phyloP scores from a whole-genome alignment of 768 basidiomycete genomes.

The Lanmaoa pseudosensibilis region DNA sequence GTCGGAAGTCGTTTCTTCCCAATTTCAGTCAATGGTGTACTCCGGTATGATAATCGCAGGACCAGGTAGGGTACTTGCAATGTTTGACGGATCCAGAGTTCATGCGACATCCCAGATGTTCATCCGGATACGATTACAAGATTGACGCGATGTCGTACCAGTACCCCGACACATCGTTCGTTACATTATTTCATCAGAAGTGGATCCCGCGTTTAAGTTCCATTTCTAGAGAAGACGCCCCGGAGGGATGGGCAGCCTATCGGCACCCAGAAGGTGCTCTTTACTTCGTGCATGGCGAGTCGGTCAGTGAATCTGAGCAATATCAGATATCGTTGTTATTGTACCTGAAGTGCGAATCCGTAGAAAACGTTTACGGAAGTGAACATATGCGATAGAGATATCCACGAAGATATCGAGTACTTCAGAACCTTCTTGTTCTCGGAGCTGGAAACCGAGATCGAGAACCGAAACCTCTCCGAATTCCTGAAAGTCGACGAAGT shows the following conservation, averaged over 20 bases:
- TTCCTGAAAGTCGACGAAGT: conserved; percentile 32
- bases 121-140: not conserved
- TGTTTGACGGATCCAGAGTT: not conserved
- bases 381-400: conserved; percentile 42
- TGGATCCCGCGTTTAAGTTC: not conserved
- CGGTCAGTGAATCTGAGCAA: conserved; percentile 37
- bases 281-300: conserved; percentile 52
- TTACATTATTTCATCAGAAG: not conserved
- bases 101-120: conserved; percentile 5
- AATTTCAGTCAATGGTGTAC: conserved; percentile 10
- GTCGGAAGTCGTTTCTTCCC: conserved; percentile 10
- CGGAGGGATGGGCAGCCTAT: conserved; percentile 44
- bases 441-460: conserved; percentile 20
- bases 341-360: conserved; percentile 17
- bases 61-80: conserved; percentile 8
- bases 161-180: conserved; percentile 23
- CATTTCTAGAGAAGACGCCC: conserved; percentile 12
- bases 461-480: conserved; percentile 12
- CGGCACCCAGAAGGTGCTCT: conserved; percentile 62
- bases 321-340: not conserved
- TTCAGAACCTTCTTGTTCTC: conserved; percentile 28
- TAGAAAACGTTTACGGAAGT: conserved; percentile 58
- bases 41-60: conserved; percentile 5
- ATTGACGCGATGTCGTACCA: conserved; percentile 18
- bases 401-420: conserved; percentile 35